Conservation (phyloP, 1,284 basidiomycete genomes). For the Butyriboletus appendiculatus region DNA sequence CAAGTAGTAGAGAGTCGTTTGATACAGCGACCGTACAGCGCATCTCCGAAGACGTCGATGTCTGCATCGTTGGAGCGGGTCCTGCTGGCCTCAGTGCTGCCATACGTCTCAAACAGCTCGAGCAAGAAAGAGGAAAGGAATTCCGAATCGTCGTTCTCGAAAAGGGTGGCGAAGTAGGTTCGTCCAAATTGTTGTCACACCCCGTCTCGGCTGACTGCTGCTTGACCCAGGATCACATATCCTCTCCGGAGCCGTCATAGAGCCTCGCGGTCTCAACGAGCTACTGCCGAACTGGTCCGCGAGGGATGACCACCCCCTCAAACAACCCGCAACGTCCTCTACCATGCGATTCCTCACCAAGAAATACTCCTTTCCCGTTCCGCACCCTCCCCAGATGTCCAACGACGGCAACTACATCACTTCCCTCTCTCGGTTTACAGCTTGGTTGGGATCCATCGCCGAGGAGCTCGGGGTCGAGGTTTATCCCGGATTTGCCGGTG, state of each 20-base stretch:
- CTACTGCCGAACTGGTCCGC: slow-evolving; percentile 87
- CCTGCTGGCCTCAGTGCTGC: slow-evolving; percentile 97
- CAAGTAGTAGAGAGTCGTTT: slow-evolving; percentile 42
- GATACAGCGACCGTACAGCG: slow-evolving; percentile 64
- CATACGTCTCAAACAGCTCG: slow-evolving; percentile 91
- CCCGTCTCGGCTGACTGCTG: background rate
- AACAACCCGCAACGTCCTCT: slow-evolving; percentile 79
- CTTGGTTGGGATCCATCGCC: slow-evolving; percentile 90
- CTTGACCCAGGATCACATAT: slow-evolving; percentile 81
- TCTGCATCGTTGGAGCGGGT: slow-evolving; percentile 96
- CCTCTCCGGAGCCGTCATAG: slow-evolving; percentile 94
- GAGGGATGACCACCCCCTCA: slow-evolving; percentile 61
- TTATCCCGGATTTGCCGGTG: slow-evolving; percentile 96
- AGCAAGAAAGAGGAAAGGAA: slow-evolving; percentile 53
- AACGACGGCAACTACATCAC: slow-evolving; percentile 95
- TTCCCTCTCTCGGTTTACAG: slow-evolving; percentile 85
- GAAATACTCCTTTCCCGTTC: slow-evolving; percentile 77
- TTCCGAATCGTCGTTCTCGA: slow-evolving; percentile 94
- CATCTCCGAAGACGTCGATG: slow-evolving; percentile 87
- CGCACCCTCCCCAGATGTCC: slow-evolving; percentile 97
- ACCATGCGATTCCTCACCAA: slow-evolving; percentile 89
- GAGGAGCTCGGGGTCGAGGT: slow-evolving; percentile 94
- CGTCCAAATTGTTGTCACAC: slow-evolving; percentile 32
- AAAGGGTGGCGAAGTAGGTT: slow-evolving; percentile 92
- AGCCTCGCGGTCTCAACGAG: slow-evolving; percentile 90